Conservation (phyloP, 345 rosid genomes). For the Salix dunnii region DNA sequence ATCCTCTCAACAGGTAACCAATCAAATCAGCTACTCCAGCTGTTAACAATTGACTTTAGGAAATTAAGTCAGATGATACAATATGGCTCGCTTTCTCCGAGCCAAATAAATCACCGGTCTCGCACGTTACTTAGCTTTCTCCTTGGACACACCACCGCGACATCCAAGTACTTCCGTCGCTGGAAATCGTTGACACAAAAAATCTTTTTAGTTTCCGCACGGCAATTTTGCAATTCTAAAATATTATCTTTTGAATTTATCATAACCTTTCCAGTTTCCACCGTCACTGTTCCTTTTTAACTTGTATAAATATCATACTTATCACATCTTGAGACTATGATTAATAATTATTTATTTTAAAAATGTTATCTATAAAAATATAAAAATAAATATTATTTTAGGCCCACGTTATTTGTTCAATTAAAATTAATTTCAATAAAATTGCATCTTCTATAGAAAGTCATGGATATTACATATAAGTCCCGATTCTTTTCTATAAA, state of each 20-base stretch:
- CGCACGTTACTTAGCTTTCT: background rate
- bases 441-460: too few species aligned
- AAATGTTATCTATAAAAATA: accelerated
- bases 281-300: too few species aligned
- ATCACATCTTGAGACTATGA: too few species aligned
- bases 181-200: background rate
- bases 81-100: background rate
- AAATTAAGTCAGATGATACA: background rate
- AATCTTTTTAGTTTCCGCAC: background rate
- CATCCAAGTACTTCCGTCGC: background rate
- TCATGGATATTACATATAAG: accelerated
- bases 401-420: too few species aligned
- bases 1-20: too few species aligned
- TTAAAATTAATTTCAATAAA: too few species aligned
- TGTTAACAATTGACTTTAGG: background rate
- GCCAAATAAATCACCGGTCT: background rate
- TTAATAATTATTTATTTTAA: too few species aligned
- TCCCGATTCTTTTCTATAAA: too few species aligned
- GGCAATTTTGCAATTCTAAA: background rate
- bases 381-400: too few species aligned
- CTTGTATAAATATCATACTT: too few species aligned
- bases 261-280: too few species aligned
- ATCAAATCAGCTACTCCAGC: background rate
- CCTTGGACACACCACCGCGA: background rate
- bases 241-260: too few species aligned